Evolutionary conservation across 2,329 filamentous ascomycete genomes (phyloP), one percentile per base, ranked within the genome.

Genomic region (Epichloe sp.): DNA sequence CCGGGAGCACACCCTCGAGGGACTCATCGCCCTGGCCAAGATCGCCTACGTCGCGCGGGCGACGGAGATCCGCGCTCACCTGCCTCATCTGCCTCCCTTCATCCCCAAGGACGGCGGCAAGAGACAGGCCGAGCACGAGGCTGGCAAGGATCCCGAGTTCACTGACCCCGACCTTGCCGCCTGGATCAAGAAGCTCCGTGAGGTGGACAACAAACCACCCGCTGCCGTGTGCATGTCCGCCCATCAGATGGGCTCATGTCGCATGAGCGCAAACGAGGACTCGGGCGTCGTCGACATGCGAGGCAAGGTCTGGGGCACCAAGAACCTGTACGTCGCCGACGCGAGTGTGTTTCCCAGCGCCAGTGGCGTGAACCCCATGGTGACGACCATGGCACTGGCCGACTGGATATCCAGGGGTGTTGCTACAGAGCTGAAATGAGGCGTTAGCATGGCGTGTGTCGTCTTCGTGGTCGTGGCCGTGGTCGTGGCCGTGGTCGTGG

Each of bases 331-430:
- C 61, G 79, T 90, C 17, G 79, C 82, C 10, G 86, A 91, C 64
- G 80, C 84, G 44, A 88, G 83, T 63, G 81, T 88, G 11, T 85
- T 90, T 54, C 86, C 85, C 1, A 83, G 78, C 52, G 85, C 85
- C 11, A 87, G 80, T 62, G 86, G 86, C 1, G 85, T 89, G 34
- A 90, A 90, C 63, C 86, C 86, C 12, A 90, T 91, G 86, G 71
- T 89, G 43, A 88, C 85, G 12, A 76, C 72, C 52, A 88, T 90
- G 86, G 79, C 79, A 1, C 76, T 86, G 59, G 73, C 80, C 47
- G 79, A 86, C 60, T 78, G 77, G 68, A 82, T 86, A 54, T 79
- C 79, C 3, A 70, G 75, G 73, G 73, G 75, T 0, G 63, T 85
- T 3, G 41, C 40, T 10, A 19, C n/a, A 4, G 49, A 51, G 26